Conservation (phyloP, 2,329 filamentous ascomycete genomes). For the Neurospora sp. region DNA sequence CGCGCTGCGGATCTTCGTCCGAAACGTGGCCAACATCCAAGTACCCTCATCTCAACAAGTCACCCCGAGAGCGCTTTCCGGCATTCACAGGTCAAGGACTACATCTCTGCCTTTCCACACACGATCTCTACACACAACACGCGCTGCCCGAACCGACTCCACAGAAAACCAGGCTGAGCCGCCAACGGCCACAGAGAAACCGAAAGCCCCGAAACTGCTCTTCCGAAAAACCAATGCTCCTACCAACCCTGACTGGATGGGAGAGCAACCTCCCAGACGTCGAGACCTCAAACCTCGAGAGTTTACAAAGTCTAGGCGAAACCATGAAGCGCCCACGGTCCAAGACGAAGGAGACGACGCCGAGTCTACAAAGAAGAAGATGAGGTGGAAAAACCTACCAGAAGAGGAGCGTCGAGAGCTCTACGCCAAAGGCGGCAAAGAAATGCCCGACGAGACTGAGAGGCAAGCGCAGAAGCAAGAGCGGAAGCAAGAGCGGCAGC, state of each 20-base stretch:
- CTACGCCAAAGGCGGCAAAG: conserved; percentile 5
- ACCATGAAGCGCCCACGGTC: neutral
- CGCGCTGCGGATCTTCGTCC: conserved; percentile 38
- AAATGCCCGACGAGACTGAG: conserved; percentile 15
- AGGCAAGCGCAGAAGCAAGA: conserved; percentile 9
- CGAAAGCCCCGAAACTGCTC: neutral
- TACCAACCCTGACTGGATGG: neutral
- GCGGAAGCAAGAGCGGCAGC: conserved; percentile 10
- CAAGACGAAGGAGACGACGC: neutral
- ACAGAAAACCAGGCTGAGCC: neutral
- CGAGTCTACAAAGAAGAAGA: neutral
- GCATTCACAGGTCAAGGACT: neutral
- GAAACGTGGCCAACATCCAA: conserved; percentile 33
- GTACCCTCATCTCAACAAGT: conserved; percentile 11
- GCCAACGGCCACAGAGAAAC: neutral
- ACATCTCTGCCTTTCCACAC: neutral
- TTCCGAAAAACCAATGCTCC: neutral
- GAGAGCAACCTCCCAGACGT: neutral
- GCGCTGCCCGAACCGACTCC: neutral
- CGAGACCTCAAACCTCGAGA: neutral
- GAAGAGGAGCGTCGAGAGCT: neutral
- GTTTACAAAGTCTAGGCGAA: neutral
- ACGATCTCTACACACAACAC: neutral
- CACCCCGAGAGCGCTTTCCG: neutral
- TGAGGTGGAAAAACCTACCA: neutral